Conservation (phyloP, 2,329 filamentous ascomycete species). For the Tolypocladium amazonense region DNA sequence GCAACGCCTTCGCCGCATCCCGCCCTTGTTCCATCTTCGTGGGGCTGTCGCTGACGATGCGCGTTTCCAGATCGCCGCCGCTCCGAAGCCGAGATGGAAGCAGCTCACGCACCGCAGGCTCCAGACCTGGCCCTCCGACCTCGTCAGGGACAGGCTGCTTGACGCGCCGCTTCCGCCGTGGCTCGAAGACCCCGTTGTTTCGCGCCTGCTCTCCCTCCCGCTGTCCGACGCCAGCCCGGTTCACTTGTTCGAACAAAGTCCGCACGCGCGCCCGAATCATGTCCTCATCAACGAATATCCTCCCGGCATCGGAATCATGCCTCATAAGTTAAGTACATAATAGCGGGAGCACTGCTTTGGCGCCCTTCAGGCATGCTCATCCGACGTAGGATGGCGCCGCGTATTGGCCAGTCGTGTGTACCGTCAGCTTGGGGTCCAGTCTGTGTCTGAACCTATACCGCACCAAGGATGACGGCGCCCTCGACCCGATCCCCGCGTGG, state of each 20-base stretch:
- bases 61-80: slow-evolving; percentile 41
- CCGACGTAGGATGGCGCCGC: slow-evolving; percentile 59
- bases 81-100: slow-evolving; percentile 73
- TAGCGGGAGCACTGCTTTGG: slow-evolving; percentile 3
- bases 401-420: slow-evolving; percentile 82
- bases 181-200: slow-evolving; percentile 60
- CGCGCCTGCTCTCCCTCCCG: slow-evolving; percentile 44
- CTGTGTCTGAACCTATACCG: slow-evolving; percentile 70
- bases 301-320: slow-evolving; percentile 88
- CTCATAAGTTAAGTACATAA: slow-evolving; percentile 55
- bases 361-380: slow-evolving; percentile 19
- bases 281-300: slow-evolving; percentile 89
- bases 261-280: slow-evolving; percentile 74
- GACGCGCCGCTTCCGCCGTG: slow-evolving; percentile 64
- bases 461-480: slow-evolving; percentile 48
- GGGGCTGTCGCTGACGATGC: not conserved
- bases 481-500: slow-evolving; percentile 39
- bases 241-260: slow-evolving; percentile 50
- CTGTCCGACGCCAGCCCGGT: slow-evolving; percentile 14
- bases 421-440: slow-evolving; percentile 70
- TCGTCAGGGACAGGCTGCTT: slow-evolving; percentile 69
- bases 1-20: slow-evolving; percentile 13
- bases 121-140: slow-evolving; percentile 79
- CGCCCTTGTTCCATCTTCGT: not conserved
- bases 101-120: slow-evolving; percentile 79